phyloP scores from a whole-genome alignment of 768 basidiomycete genomes.

The Mycena olivaceomarginata region DNA sequence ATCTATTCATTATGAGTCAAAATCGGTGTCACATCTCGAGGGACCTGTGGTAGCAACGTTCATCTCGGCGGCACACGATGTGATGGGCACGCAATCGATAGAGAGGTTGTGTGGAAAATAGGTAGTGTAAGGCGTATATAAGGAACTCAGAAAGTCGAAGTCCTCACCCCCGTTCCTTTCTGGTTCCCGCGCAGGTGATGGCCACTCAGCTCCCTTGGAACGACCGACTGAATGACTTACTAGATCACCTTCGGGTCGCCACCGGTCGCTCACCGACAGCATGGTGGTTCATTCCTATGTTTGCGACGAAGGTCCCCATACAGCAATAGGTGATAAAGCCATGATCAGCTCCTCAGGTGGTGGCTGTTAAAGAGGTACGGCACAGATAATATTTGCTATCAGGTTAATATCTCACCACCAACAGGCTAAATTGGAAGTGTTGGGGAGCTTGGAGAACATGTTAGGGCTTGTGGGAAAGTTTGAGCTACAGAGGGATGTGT shows the following conservation, averaged over 20 bases:
- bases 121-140: background rate
- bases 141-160: background rate
- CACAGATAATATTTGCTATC: background rate
- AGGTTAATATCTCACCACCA: background rate
- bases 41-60: too few relatives aligned
- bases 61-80: too few relatives aligned
- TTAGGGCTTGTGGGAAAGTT: conserved; percentile 14
- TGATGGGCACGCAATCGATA: background rate
- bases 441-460: conserved; percentile 31
- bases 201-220: too few relatives aligned
- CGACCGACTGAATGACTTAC: background rate
- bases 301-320: background rate
- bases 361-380: background rate
- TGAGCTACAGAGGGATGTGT: conserved; percentile 34
- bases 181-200: background rate
- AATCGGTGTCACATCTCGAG: background rate
- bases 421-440: background rate
- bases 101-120: background rate
- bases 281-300: background rate
- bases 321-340: background rate
- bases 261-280: too few relatives aligned
- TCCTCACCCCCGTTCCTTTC: background rate
- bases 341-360: background rate
- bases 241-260: background rate
- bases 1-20: background rate